Base-by-base conservation (phyloP, 1,284 basidiomycete genomes). In the Irpex sp. region DNA sequence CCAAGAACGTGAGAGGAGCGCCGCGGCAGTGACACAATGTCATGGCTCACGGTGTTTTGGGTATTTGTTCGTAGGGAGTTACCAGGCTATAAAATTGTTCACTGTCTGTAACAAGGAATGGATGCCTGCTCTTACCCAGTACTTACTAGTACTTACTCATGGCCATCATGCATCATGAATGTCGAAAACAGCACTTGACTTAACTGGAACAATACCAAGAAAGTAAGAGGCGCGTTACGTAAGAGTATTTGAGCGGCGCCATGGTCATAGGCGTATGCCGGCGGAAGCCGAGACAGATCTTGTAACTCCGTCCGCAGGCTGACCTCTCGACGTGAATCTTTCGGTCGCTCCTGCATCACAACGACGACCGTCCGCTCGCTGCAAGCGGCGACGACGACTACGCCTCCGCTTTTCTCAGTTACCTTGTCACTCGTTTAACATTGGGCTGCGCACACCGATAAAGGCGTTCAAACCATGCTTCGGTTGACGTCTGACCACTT, bases 401-500 rank as follows among this genome's bases (percentile, higher is more conserved):
- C 49, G 13, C 40, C 58, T 21, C 57, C 13, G 51, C 60, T 52
- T 6, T 60, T 36, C 26, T 47, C 57, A 34, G 58, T 59, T 19
- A 65, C 64, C 64, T 37, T 38, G 64, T 61, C 64, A 54, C 64
- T 68, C 66, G 62, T 66, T 64, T 57, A 63, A 52, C 59, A 57
- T 63, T 58, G 65, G 66, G 56, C 21, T 59, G 61, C 61, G 59
- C 60, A 44, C 31, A 62, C 51, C 52, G 61, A 52, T 47, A 37
- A 59, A 65, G 68, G 69, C 66, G 67, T 70, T 69, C 65, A 65
- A 68, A 68, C 70, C 40, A 78, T 78, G 77, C 72, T 78, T 64
- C 76, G 76, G 66, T 69, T 78, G 66, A 78, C 77, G 66, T 74
- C 75, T 66, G 77, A 78, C 67, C 71, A 76, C 63, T 78, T 78